These are phyloP conservation scores for Danielia oregonensis DNA, from an alignment of 805 yeast species.

Conservation along the genomic window DNA sequence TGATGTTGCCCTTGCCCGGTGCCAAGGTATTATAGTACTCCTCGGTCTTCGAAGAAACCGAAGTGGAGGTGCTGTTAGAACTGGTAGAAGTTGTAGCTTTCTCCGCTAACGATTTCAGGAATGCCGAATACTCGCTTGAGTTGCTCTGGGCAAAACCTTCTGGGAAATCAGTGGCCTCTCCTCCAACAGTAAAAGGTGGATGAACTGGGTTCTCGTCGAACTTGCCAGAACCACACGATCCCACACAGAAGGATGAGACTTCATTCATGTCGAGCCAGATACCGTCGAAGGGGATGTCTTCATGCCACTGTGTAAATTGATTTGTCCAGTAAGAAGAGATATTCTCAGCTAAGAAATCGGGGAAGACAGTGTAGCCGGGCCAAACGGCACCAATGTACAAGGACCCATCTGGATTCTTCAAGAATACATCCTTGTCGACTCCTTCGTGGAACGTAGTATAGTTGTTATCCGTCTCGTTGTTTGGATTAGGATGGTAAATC, in stretches of 20 bases:
- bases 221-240: slow-evolving; percentile 24
- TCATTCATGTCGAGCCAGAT: slow-evolving; percentile 26
- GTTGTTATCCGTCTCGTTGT: slow-evolving; percentile 16
- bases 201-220: slow-evolving; percentile 16
- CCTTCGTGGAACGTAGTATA: slow-evolving; percentile 17
- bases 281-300: slow-evolving; percentile 18
- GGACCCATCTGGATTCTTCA: slow-evolving; percentile 25
- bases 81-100: background rate
- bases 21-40: slow-evolving; percentile 15
- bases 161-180: slow-evolving; percentile 13
- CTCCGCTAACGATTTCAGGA: slow-evolving; percentile 1
- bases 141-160: slow-evolving; percentile 15
- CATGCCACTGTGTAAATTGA: slow-evolving; percentile 18
- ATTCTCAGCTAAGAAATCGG: slow-evolving; percentile 22
- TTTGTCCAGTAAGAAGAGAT: slow-evolving; percentile 22
- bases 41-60: slow-evolving; percentile 8
- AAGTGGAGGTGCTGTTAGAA: slow-evolving; percentile 1
- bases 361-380: slow-evolving; percentile 29
- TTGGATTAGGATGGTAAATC: slow-evolving; percentile 22
- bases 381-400: slow-evolving; percentile 27
- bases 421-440: slow-evolving; percentile 15
- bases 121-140: slow-evolving; percentile 14
- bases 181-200: slow-evolving; percentile 16
- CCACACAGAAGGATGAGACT: slow-evolving; percentile 28
- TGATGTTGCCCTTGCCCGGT: slow-evolving; percentile 26